Base-by-base conservation (phyloP, 2,329 filamentous ascomycete species). In the Aspergillus niger region DNA sequence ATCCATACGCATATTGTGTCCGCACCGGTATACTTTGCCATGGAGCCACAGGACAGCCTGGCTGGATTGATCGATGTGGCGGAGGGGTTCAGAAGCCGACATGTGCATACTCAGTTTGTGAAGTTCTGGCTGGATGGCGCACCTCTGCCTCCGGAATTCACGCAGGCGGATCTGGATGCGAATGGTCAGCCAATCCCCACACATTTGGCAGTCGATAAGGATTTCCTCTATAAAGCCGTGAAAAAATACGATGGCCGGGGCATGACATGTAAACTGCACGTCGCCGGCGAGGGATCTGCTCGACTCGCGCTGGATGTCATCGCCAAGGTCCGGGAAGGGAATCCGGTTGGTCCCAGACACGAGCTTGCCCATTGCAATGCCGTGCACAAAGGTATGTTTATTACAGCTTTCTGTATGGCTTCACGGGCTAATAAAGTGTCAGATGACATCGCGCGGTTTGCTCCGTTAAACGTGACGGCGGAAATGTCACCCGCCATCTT, bases 91-190 rank as follows among this genome's bases (percentile, higher is more conserved):
- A 61, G 66, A 10, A 73, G 68, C 15, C 60, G 66, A 38, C 72
- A 73, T 59, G 64, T 74, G 3, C 58, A 70, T 28, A 73, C 73
- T 0, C 64, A 66, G 7, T 76, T 76, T 58, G 70, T 76, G 17
- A 76, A 76, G 54, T 69, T 76, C 55, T 67, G 73, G 56, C 66
- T 76, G 28, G 74, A 76, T 51, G 73, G 74, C 4, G 71, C 72
- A 5, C 71, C 72, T 0, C 55, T 76, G 3, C 67, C 70, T 8
- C 73, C 72, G 3, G 58, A 72, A 1, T 71, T 67, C 53, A 72
- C 73, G 15, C 73, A 74, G 8, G 56, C 53, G 17, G 63, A 62
- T 5, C 57, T 77, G 3, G 64, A 69, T 39, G 64, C 61, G 11
- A 57, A 70, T 24, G 74, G 71, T 3, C 54, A 63, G 10, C 62